phyloP scores from a whole-genome alignment of 495 filamentous ascomycete genomes.

The Penicillium simplicissimum region DNA sequence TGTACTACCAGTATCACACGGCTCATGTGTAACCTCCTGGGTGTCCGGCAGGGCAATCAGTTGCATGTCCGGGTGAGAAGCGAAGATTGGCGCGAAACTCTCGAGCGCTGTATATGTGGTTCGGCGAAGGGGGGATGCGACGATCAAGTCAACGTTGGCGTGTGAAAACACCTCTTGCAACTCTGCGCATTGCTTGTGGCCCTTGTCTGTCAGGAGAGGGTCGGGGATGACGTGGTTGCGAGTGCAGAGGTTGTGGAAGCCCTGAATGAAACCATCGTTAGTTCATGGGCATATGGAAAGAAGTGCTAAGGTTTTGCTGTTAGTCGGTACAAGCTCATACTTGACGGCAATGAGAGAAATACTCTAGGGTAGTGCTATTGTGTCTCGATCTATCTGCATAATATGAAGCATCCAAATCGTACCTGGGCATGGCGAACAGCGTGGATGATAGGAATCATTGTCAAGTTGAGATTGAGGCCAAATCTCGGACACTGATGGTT shows the following conservation, averaged over 20 bases:
- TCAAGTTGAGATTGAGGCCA: too few species aligned
- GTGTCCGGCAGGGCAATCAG: constrained; percentile 74
- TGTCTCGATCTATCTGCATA: too few species aligned
- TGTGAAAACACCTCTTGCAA: constrained; percentile 68
- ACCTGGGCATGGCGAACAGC: too few species aligned
- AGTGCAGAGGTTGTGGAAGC: constrained; percentile 76
- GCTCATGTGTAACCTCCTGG: constrained; percentile 74
- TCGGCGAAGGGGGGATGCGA: constrained; percentile 80
- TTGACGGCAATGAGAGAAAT: too few species aligned
- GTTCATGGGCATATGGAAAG: not conserved
- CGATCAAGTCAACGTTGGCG: constrained; percentile 64
- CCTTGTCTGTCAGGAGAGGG: constrained; percentile 74
- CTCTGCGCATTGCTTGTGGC: constrained; percentile 69
- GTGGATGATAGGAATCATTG: too few species aligned
- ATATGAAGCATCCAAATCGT: too few species aligned
- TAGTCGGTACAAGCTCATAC: too few species aligned
- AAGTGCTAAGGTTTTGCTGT: not conserved
- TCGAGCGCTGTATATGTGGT: constrained; percentile 79
- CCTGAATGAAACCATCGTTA: constrained; percentile 43
- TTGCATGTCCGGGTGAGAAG: constrained; percentile 45
- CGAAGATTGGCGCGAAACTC: constrained; percentile 60
- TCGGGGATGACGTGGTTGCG: constrained; percentile 74
- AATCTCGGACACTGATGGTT: too few species aligned
- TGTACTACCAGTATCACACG: constrained; percentile 76
- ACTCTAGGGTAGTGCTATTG: too few species aligned